A percentile compares a stretch with the other conserved stretches of the same genome.
phyloP scores from a whole-genome alignment of 2,329 filamentous ascomycete species.

The Cylindrodendrum hubeiense region DNA sequence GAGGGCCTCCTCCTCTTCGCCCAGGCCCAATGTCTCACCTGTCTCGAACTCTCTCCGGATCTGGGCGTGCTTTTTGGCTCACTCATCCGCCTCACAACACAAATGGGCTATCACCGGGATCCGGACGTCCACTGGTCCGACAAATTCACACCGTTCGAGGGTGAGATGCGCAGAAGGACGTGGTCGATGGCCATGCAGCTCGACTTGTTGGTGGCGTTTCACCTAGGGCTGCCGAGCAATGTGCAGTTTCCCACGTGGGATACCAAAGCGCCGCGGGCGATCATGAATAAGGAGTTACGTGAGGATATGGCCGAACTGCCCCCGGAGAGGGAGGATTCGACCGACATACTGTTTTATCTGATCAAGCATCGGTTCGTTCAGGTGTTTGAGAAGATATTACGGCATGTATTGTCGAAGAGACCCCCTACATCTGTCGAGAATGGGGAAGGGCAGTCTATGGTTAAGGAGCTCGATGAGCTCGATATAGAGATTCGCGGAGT shows the following conservation, averaged over 20 bases:
- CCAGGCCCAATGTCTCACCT: neutral
- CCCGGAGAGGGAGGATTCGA: neutral
- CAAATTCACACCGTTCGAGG: neutral
- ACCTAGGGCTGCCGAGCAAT: neutral
- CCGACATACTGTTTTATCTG: slow-evolving; percentile 1
- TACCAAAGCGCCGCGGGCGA: neutral
- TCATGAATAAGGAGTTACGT: neutral
- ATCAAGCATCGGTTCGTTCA: slow-evolving; percentile 1
- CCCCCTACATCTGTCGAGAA: neutral
- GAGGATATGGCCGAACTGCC: slow-evolving; percentile 7
- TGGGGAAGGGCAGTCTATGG: neutral
- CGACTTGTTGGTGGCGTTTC: slow-evolving; percentile 4
- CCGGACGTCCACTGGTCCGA: neutral
- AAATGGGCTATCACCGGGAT: slow-evolving; percentile 12
- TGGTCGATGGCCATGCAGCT: slow-evolving; percentile 12
- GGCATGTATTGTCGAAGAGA: neutral
- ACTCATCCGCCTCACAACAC: slow-evolving; percentile 4
- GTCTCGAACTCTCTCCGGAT: neutral
- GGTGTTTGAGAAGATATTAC: slow-evolving; percentile 2
- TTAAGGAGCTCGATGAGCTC: neutral
- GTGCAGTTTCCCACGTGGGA: slow-evolving; percentile 7
- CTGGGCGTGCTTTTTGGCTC: neutral
- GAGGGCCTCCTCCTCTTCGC: slow-evolving; percentile 8
- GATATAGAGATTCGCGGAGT: neutral
- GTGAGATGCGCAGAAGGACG: slow-evolving; percentile 7